Evolutionary conservation across 176 grass and related monocot genomes (phyloP), one percentile per base, ranked within the genome.

Genomic region (Elaeis guineensis): DNA sequence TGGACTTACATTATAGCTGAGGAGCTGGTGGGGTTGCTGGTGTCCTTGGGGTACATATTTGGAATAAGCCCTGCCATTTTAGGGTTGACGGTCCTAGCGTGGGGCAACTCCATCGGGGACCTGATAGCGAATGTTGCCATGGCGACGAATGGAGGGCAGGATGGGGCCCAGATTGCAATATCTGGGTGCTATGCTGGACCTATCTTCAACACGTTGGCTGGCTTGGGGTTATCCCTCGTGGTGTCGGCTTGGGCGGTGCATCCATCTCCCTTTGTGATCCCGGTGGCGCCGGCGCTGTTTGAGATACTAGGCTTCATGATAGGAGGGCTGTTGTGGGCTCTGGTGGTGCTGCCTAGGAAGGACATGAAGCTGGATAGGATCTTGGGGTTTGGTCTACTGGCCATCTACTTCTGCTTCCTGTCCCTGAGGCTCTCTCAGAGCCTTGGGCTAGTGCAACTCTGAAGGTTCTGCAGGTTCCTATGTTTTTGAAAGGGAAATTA

Each of bases 71-170:
- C 90, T 12, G 65, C 77, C 54, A 82, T 95, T 30, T 68, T 95
- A 39, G 86, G 86, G 50, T 61, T 95, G 25, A 95, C 90, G 22
- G 86, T 95, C 64, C 67, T 95, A 22, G 90, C 90, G 28, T 95
- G 90, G 86, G 90, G 90, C 0, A 84, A 95, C 72, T 95, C 90
- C 0, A 81, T 90, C 0, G 90, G 90, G n/a, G 86, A 95, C 69
- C 72, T 95, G 2, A 84, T 90, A 0, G 85, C 90, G 0, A 83
- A 95, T 63, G 80, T 95, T 14, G 79, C 82, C 0, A 95, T 95
- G 79, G 82, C 90, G 5, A 52, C 56, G 59, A 87, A 84, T 70
- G 82, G 86, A 2, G 82, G 82, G 0, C 4, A 53, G 1, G 79
- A 69, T 17, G 90, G 90, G 48, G 90, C 86, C 44, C 90, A 95